Percentiles rank a stretch among this genome's conserved stretches.
Evolutionary conservation across 495 filamentous ascomycete genomes (phyloP).

Genomic region (Aspergillus conjunctus): DNA sequence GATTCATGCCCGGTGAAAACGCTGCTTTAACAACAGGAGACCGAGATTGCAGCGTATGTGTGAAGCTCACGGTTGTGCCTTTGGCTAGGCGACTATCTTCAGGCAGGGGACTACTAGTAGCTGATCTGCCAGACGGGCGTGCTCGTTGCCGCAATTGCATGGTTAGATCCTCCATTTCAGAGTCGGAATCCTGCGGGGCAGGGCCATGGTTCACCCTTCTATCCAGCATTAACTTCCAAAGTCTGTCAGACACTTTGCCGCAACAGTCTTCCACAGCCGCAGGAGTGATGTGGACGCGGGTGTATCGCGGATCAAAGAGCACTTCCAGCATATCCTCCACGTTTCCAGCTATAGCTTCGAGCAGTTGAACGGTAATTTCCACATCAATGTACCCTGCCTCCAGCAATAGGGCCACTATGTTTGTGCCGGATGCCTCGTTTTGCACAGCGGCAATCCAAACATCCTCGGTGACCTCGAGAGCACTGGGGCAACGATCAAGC

Average conservation of each 20-base stretch:
- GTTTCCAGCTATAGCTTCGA: background rate
- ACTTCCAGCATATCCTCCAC: background rate
- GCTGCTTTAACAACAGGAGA: too few relatives aligned
- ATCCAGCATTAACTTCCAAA: background rate
- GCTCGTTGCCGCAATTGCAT: too few relatives aligned
- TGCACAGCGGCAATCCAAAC: background rate
- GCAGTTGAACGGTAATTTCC: background rate
- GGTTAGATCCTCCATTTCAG: too few relatives aligned
- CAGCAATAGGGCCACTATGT: background rate
- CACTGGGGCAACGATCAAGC: background rate
- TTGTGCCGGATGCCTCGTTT: background rate
- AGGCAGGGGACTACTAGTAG: too few relatives aligned
- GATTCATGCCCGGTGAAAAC: too few relatives aligned
- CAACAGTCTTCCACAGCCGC: background rate
- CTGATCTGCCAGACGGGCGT: too few relatives aligned
- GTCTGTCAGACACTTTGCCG: background rate
- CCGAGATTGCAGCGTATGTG: too few relatives aligned
- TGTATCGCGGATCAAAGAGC: background rate
- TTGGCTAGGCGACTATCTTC: too few relatives aligned
- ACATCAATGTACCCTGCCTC: background rate
- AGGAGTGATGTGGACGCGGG: background rate
- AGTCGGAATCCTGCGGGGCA: too few relatives aligned
- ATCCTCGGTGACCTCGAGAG: background rate
- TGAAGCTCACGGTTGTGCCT: too few relatives aligned
- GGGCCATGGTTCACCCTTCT: background rate